A percentile compares a stretch with the other conserved stretches of the same genome.
Evolutionary conservation across 2,329 filamentous ascomycete genomes (phyloP).

Genomic region (Chaetothyriales sp.): DNA sequence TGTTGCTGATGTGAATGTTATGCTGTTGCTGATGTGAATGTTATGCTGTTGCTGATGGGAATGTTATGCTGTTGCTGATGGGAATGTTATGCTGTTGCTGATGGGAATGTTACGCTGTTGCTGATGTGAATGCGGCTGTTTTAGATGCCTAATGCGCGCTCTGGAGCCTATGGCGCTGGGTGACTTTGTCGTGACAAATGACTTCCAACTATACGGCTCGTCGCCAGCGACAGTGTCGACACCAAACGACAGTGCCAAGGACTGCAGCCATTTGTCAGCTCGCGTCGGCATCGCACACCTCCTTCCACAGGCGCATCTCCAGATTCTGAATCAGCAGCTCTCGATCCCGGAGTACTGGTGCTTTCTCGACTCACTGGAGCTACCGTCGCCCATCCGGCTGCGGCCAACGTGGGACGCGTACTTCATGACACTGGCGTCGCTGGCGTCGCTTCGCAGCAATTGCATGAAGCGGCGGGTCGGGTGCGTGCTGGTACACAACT

Average conservation of each 20-base stretch:
- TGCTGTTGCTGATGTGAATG: too few relatives aligned
- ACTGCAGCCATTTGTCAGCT: slow-evolving; percentile 19
- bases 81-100: slow-evolving; percentile 24
- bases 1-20: slow-evolving; percentile 27
- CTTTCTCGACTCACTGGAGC: slow-evolving; percentile 59
- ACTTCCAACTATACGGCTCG: slow-evolving; percentile 59
- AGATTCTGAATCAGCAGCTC: slow-evolving; percentile 70
- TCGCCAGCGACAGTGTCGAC: too few relatives aligned
- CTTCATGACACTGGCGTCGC: slow-evolving; percentile 91
- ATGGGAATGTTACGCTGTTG: slow-evolving; percentile 19
- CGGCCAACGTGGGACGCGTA: slow-evolving; percentile 92
- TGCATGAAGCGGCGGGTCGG: slow-evolving; percentile 98
- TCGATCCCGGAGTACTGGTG: slow-evolving; percentile 58
- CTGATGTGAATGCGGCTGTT: slow-evolving; percentile 26
- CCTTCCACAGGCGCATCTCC: slow-evolving; percentile 67
- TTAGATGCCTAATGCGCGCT: slow-evolving; percentile 35
- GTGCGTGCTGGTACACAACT: slow-evolving; percentile 73
- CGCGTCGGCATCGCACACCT: slow-evolving; percentile 56
- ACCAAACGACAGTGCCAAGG: neutral
- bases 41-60: slow-evolving; percentile 26
- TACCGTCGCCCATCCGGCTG: slow-evolving; percentile 64
- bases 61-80: slow-evolving; percentile 27
- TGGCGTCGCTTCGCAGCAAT: slow-evolving; percentile 81
- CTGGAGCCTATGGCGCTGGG: slow-evolving; percentile 41
- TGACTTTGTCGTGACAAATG: slow-evolving; percentile 49